Evolutionary conservation across 495 filamentous ascomycete species (phyloP), one percentile per base, ranked within the genome.

Genomic region (Chaetomium tenue): DNA sequence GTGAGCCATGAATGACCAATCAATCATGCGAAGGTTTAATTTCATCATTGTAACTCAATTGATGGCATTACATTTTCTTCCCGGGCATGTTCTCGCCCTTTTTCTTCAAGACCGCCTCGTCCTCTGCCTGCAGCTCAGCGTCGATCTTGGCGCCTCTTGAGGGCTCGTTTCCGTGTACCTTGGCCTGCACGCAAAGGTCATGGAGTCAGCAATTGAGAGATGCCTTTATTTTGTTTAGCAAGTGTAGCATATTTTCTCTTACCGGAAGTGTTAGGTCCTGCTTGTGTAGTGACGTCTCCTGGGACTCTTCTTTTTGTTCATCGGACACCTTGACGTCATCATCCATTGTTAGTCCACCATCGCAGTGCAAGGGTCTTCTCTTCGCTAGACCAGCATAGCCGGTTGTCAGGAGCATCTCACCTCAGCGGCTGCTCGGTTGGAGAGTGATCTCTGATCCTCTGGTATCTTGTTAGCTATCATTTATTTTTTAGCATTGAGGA

Each of bases 361-460:
- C n/a, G n/a, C n/a, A n/a, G n/a, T n/a, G n/a, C n/a, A n/a, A n/a
- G n/a, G n/a, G n/a, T n/a, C n/a, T n/a, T n/a, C n/a, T n/a, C n/a
- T n/a, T n/a, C n/a, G n/a, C n/a, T n/a, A n/a, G n/a, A n/a, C n/a
- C n/a, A n/a, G n/a, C n/a, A n/a, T n/a, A n/a, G n/a, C n/a, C n/a
- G 44, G 44, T 47, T 18, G 46, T 50, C 13, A n/a, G 42, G 9
- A 25, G 28, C 33, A 22, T n/a, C 48, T 28, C 67, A 80, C 78
- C 78, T 78, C 74, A 68, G 89, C 87, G 12, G 85, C 82, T 9
- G 80, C 89, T 30, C 85, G 88, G 81, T 92, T 91, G 66, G 87
- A 88, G 67, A 95, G 92, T 33, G 88, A 84, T 68, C 91, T 83
- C 70, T 91, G 76, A 71, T 93, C 91, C 83, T 95, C 88, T 92